Base-by-base conservation (phyloP, 768 basidiomycete genomes). In the Pleurotus tuber-regium region DNA sequence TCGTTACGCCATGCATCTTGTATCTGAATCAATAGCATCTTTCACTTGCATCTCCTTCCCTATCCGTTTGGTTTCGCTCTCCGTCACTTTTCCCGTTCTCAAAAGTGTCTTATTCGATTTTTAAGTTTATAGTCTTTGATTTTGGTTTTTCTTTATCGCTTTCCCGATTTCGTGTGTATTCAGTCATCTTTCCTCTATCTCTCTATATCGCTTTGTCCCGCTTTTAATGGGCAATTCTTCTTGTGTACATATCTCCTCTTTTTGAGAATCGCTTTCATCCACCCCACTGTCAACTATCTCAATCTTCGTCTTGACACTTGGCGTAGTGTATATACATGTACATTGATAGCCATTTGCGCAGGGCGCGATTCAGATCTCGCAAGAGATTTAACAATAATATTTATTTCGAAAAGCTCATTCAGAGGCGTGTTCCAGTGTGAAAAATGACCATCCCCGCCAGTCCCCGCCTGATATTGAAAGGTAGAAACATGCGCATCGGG, bases 101-200 rank as follows among this genome's bases (percentile, higher is more conserved):
- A 25, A 50, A 39, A 55, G 61, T 57, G 54, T 48, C 43, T 47
- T 44, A 54, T 42, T 61, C 26, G 49, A 48, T 44, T 49, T 52
- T 56, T 49, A 46, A 54, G 52, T 53, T 54, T 50, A 53, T 53
- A 52, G 40, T 44, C 56, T 43, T 54, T 56, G 52, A 53, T 52
- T 59, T 43, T 49, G 51, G 14, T 62, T 64, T 63, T 51, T 57
- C 35, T 59, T 61, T 61, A 35, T 59, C 57, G 48, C 55, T 59
- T 66, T 52, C 48, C 48, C 41, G 54, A 23, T 50, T 43, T 41
- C 21, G 11, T 28, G 43, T 44, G 43, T 35, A 31, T 54, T 51
- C 54, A 38, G 57, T 61, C 57, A 54, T 52, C 60, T 62, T 63
- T 52, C 59, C 56, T 66, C 62, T 61, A 63, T 63, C n/a, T n/a